These are phyloP conservation scores for Harrya chromipes DNA, from an alignment of 768 basidiomycete species.

Conservation along the genomic window DNA sequence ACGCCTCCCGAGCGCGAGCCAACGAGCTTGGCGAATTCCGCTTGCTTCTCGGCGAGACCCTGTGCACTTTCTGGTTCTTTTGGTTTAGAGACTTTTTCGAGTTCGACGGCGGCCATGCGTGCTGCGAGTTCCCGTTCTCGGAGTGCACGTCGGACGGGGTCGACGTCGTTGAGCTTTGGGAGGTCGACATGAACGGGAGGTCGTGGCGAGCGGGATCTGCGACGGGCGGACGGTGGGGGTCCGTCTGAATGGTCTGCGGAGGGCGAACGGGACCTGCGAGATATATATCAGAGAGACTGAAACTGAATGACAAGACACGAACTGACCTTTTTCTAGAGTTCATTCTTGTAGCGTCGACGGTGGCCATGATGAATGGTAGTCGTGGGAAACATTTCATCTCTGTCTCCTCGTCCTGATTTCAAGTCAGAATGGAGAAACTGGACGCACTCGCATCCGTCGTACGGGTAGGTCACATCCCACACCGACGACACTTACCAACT, in stretches of 20 bases:
- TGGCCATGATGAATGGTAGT: not conserved
- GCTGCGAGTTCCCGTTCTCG: slow-evolving; percentile 79
- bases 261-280: slow-evolving; percentile 46
- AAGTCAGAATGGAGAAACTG: slow-evolving; percentile 44
- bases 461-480: slow-evolving; percentile 37
- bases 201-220: slow-evolving; percentile 40
- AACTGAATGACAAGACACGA: not conserved
- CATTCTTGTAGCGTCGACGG: slow-evolving; percentile 24
- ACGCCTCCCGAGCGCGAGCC: slow-evolving; percentile 87
- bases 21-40: slow-evolving; percentile 86
- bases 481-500: no score
- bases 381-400: slow-evolving; percentile 16
- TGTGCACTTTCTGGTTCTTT: slow-evolving; percentile 44
- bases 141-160: slow-evolving; percentile 71
- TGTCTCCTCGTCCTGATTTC: no score
- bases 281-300: not conserved
- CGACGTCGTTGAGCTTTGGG: slow-evolving; percentile 64
- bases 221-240: slow-evolving; percentile 41
- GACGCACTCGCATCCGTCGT: slow-evolving; percentile 52
- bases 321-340: slow-evolving; percentile 48
- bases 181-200: slow-evolving; percentile 34
- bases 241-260: slow-evolving; percentile 34
- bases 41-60: slow-evolving; percentile 61
- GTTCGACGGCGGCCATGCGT: slow-evolving; percentile 63
- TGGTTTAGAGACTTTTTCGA: slow-evolving; percentile 57